Evolutionary conservation across 345 rosid genomes (phyloP).

Genomic region (Corymbia maculata): DNA sequence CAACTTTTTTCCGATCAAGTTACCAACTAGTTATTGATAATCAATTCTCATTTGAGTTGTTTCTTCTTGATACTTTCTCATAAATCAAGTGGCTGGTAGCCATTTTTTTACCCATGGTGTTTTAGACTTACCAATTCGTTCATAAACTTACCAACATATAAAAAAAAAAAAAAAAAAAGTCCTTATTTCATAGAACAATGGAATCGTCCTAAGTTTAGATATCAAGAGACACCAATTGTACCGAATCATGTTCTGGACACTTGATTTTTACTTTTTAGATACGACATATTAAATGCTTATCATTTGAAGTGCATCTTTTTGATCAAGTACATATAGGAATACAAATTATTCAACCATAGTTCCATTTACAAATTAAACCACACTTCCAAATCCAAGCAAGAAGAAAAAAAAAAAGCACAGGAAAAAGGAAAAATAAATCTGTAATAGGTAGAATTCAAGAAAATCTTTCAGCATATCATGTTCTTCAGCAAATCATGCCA

Average conservation of each 20-base stretch:
- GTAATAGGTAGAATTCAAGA: background rate
- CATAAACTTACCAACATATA: background rate
- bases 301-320: background rate
- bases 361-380: background rate
- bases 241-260: background rate
- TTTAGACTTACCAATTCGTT: background rate
- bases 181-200: fast-evolving
- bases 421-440: background rate
- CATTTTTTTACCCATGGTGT: background rate
- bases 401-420: background rate
- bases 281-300: background rate
- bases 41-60: background rate
- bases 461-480: background rate
- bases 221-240: background rate
- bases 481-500: background rate
- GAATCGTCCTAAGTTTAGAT: background rate
- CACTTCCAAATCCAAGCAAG: background rate
- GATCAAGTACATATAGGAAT: background rate
- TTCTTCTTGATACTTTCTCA: background rate
- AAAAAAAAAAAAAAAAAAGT: too few relatives aligned
- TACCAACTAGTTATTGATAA: background rate
- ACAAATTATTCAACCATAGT: background rate
- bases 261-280: background rate
- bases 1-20: background rate
- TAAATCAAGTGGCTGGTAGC: background rate